These are phyloP conservation scores for Phytophthora cactorum DNA, from an alignment of 352 stramenopile genomes.

Conservation along the genomic window DNA sequence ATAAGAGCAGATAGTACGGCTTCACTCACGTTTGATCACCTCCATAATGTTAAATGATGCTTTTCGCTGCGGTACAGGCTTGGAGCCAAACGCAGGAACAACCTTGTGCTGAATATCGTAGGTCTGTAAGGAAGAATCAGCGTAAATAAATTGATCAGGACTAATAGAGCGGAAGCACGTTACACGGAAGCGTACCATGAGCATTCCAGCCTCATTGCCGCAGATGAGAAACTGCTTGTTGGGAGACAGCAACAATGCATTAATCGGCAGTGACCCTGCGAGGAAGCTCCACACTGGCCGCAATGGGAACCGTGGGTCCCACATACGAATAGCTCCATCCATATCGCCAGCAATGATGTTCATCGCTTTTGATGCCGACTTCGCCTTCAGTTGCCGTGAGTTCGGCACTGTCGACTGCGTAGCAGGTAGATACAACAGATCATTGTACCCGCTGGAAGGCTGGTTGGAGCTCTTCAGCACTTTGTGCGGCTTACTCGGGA, in stretches of 20 bases:
- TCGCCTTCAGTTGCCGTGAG: slow-evolving; percentile 13
- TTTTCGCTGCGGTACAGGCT: slow-evolving; percentile 59
- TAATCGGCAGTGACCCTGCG: slow-evolving; percentile 56
- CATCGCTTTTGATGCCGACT: slow-evolving; percentile 2
- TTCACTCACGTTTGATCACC: slow-evolving; percentile 53
- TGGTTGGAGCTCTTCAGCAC: slow-evolving; percentile 71
- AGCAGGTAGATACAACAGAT: slow-evolving; percentile 61
- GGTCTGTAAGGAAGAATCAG: slow-evolving; percentile 37
- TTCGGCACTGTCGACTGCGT: slow-evolving; percentile 1
- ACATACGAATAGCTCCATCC: slow-evolving; percentile 71
- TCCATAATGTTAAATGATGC: slow-evolving; percentile 50
- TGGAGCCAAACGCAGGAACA: slow-evolving; percentile 71
- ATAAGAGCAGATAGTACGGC: neutral
- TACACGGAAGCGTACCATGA: slow-evolving; percentile 47
- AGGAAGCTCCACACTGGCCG: slow-evolving; percentile 65
- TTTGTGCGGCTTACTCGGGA: slow-evolving; percentile 62
- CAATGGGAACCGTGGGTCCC: slow-evolving; percentile 60
- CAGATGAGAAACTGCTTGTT: slow-evolving; percentile 64
- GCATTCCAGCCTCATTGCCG: slow-evolving; percentile 58
- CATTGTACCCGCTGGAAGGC: slow-evolving; percentile 80
- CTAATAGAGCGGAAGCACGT: neutral
- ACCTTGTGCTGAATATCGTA: slow-evolving; percentile 72
- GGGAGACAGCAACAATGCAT: slow-evolving; percentile 47
- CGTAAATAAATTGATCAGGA: neutral
- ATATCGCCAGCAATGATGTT: slow-evolving; percentile 65